Evolutionary conservation across 2,329 filamentous ascomycete species (phyloP).

Genomic region (Xylaria multiplex): DNA sequence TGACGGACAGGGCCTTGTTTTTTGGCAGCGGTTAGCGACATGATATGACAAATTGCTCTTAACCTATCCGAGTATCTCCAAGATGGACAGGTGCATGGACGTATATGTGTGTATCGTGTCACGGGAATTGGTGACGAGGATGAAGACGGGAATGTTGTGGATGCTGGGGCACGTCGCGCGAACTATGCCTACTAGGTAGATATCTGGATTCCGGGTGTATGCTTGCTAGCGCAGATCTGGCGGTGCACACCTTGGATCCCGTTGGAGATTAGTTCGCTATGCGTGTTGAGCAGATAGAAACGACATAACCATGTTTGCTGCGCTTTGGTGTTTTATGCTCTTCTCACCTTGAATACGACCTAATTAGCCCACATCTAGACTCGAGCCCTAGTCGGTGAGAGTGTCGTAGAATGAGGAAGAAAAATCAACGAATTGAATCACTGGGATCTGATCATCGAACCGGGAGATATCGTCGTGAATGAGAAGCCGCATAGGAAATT

Average conservation of each 20-base stretch:
- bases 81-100: conserved; percentile 4
- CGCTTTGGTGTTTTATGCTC: not conserved
- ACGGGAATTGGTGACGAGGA: conserved; percentile 14
- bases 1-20: not conserved
- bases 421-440: not conserved
- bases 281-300: conserved; percentile 1
- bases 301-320: not conserved
- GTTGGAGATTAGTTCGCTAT: not conserved
- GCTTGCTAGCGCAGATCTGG: conserved; percentile 27
- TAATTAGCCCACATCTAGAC: not conserved
- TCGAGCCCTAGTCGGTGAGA: not conserved
- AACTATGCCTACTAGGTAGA: conserved; percentile 10
- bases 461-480: not conserved
- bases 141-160: conserved; percentile 14
- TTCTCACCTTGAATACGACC: not conserved
- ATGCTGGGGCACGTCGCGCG: conserved; percentile 25
- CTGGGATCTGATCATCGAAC: not conserved
- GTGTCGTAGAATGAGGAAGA: not conserved
- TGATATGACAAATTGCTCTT: conserved; percentile 26
- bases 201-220: conserved; percentile 24
- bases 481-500: conserved; percentile 4
- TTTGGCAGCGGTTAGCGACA: conserved; percentile 33
- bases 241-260: conserved; percentile 16
- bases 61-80: not conserved
- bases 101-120: conserved; percentile 13